phyloP scores from a whole-genome alignment of 345 rosid species.

The Sonneratia caseolaris region DNA sequence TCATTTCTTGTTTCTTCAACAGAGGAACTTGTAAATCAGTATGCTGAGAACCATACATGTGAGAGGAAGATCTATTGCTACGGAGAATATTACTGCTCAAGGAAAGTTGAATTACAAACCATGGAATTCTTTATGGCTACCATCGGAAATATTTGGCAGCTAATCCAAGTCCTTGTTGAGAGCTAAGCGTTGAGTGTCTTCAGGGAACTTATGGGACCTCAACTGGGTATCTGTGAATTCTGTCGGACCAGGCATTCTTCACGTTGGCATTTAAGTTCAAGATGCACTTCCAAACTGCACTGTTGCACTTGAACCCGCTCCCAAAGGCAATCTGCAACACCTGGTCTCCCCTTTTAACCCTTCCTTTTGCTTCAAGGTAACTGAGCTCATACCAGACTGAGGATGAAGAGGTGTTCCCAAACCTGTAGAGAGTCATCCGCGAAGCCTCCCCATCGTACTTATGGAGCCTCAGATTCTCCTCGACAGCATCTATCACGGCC shows the following conservation, averaged over 20 bases:
- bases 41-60: neutral
- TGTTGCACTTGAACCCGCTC: constrained; percentile 60
- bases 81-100: no score
- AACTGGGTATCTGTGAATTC: neutral
- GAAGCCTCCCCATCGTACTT: constrained; percentile 58
- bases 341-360: constrained; percentile 37
- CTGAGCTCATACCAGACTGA: constrained; percentile 66
- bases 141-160: neutral
- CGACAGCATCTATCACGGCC: constrained; percentile 37
- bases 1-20: neutral
- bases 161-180: neutral
- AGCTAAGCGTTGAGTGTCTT: neutral
- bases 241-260: constrained; percentile 48
- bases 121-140: neutral
- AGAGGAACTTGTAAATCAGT: neutral
- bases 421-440: constrained; percentile 48
- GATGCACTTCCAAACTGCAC: constrained; percentile 55
- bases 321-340: constrained; percentile 62
- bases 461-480: constrained; percentile 40
- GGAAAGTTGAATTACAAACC: neutral
- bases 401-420: constrained; percentile 61
- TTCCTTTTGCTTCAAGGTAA: constrained; percentile 48
- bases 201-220: neutral
- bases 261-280: constrained; percentile 24
- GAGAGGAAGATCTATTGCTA: neutral